These are phyloP conservation scores for Leersia perrieri DNA, from an alignment of 176 grass and related monocot genomes.

Conservation along the genomic window DNA sequence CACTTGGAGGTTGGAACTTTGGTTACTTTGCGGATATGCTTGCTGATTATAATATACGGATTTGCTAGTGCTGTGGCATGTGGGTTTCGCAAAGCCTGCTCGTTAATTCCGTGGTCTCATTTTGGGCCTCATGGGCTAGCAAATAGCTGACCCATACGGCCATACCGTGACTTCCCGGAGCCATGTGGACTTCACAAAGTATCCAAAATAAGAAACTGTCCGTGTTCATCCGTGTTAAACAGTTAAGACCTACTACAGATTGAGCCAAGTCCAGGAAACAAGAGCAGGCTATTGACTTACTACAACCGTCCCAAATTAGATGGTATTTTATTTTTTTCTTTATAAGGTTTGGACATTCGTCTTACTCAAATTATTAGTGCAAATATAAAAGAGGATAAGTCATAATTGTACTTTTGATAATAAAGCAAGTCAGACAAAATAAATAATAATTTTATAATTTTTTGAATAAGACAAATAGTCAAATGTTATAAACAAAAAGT, in stretches of 20 bases:
- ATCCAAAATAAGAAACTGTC: neutral
- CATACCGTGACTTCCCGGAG: neutral
- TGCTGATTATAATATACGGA: neutral
- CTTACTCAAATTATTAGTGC: no score
- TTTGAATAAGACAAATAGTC: no score
- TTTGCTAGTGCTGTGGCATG: neutral
- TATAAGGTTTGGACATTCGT: no score
- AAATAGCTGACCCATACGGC: neutral
- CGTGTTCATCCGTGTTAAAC: neutral
- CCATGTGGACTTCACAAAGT: neutral
- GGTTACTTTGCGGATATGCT: neutral
- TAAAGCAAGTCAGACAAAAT: no score
- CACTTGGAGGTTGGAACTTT: neutral
- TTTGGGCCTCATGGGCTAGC: neutral
- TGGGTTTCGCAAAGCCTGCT: neutral
- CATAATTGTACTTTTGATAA: no score
- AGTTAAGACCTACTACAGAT: neutral
- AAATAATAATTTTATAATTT: no score
- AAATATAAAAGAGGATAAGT: no score
- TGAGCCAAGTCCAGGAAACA: neutral
- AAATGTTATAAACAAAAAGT: no score
- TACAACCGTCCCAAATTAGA: no score
- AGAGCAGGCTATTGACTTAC: neutral
- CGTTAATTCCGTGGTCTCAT: neutral
- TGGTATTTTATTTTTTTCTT: no score